Base-by-base conservation (phyloP, 2,329 filamentous ascomycete species). In the Pseudomassariella vexata region DNA sequence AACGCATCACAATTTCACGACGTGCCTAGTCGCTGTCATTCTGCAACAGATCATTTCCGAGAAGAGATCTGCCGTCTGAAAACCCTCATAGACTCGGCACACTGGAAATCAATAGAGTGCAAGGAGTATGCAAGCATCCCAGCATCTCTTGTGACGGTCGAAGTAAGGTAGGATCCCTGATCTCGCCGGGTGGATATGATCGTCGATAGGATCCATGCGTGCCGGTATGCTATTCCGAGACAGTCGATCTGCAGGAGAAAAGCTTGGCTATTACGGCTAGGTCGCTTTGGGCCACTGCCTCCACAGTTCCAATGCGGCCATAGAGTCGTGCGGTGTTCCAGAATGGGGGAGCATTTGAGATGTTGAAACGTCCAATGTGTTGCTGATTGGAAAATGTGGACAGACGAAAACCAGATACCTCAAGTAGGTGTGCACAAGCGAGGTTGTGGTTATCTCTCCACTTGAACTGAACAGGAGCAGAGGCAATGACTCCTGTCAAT, bases 221-320 rank as follows among this genome's bases (percentile, higher is more conserved):
- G 23, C 23, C 14, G 30, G 23, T n/a, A 12, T 9, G 23, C 23
- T 24, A 33, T 27, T n/a, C n/a, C 23, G 24, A 27, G 9, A 23
- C 15, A 16, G 30, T 15, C 20, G 30, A 33, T 33, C 30, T 6
- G 24, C 30, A 33, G 23, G 23, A 24, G 12, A 27, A 33, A 33
- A 33, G 30, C 30, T 33, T 33, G 24, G 30, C n/a, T 33, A 33
- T 27, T 20, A 12, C 12, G 15, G 11, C 14, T 14, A 10, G 11
- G 8, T 26, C 10, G 24, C 24, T 14, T 17, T 20, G 22, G 30
- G 9, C 17, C 23, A 27, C 21, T 8, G n/a, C n/a, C 17, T n/a
- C 18, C 23, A 9, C 24, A 10, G 21, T 12, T 32, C 19, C 18
- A 12, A 18, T 8, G n/a, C 15, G 14, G 9, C 10, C 30, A 20